Evolutionary conservation across 1,139 yeast species (phyloP).

Genomic region (Sporopachydermia cereana): DNA sequence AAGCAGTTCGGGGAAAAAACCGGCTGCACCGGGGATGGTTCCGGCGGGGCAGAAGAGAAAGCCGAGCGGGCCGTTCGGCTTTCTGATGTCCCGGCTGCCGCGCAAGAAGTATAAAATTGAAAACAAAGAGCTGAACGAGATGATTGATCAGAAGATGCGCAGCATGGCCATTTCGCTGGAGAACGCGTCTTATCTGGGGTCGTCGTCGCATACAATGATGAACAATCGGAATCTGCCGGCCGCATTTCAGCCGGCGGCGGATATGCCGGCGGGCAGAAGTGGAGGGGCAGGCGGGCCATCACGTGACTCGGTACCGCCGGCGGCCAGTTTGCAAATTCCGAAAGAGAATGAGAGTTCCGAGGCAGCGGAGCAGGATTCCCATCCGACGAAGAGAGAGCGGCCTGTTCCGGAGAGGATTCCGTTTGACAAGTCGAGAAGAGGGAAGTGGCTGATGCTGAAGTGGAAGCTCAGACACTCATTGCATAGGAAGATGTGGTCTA

Average conservation of each 20-base stretch:
- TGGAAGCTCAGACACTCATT: background rate
- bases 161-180: background rate
- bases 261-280: background rate
- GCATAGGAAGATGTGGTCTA: background rate
- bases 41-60: background rate
- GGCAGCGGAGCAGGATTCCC: background rate
- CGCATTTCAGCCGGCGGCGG: background rate
- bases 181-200: background rate
- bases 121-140: constrained; percentile 3
- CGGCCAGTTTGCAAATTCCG: background rate
- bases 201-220: background rate
- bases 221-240: background rate
- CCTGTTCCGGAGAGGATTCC: background rate
- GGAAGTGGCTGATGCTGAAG: background rate
- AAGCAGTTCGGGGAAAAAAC: background rate
- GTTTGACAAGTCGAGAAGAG: background rate
- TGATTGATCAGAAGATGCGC: background rate
- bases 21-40: background rate
- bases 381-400: background rate
- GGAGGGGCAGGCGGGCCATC: background rate
- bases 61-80: background rate
- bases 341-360: background rate
- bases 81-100: background rate
- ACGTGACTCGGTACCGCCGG: no score
- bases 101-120: background rate